Base-by-base conservation (phyloP, 83 land plant genomes). In the Picea abies region DNA sequence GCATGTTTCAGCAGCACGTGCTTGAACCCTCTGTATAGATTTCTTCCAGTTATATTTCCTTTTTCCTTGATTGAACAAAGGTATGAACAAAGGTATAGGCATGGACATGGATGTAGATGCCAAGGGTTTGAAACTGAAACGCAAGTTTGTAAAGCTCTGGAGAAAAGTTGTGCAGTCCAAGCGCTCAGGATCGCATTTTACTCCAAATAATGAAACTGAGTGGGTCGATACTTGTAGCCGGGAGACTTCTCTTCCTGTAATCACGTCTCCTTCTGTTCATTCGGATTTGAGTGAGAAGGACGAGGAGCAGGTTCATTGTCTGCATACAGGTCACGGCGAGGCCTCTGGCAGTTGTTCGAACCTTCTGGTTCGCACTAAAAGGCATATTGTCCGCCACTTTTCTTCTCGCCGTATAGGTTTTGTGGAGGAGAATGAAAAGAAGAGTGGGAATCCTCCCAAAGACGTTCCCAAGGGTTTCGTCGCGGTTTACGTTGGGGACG, bases 381-480 rank as follows among this genome's bases (percentile, higher is more conserved):
- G 75, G 75, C n/a, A 70, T 12, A 70, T 49, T 49, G 1, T 8
- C 52, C 75, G 22, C 75, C 75, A 39, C 0, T 16, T 70, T 16
- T 70, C 41, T 37, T 70, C 41, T 37, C 17, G 75, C 23, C 75
- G 41, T 70, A 35, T 70, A 19, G 37, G 75, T 19, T 70, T 70
- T 14, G 9, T 35, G 32, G 39, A 70, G 47, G 17, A 16, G 1
- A 35, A 16, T 0, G 35, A 32, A 29, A 35, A 15, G 12, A 32
- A 12, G 17, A 35, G 23, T 16, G 37, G 5, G 15, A 29, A 39
- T 16, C 75, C 41, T 70, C 75, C 47, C 0, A 70, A 70, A 19
- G 75, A 70, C 17, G 75, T 70, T 4, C 75, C 75, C 15, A 70
- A 37, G 17, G 75, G 75, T 15, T 70, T 70, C 20, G 15, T 70